Conservation (phyloP, 2,329 filamentous ascomycete species). For the Chaetothyriales sp. region DNA sequence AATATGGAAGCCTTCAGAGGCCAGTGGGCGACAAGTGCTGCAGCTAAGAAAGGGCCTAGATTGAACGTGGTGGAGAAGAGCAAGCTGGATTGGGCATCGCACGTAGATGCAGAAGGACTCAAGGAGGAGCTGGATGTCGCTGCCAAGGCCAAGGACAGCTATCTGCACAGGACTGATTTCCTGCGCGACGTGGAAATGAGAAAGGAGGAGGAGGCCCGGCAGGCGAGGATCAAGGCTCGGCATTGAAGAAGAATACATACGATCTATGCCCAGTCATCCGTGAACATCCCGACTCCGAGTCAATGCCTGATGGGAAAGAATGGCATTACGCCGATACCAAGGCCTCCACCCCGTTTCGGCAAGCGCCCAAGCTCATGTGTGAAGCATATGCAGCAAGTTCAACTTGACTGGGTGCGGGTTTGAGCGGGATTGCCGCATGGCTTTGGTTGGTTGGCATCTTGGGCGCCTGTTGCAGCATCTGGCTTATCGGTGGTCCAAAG, state of each 20-base stretch:
- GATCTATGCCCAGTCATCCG: neutral
- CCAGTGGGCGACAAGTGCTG: constrained; percentile 13
- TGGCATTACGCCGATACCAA: neutral
- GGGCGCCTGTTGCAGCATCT: neutral
- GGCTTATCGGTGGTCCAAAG: neutral
- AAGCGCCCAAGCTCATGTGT: neutral
- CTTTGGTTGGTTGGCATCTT: neutral
- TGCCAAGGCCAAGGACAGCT: constrained; percentile 47
- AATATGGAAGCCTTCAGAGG: constrained; percentile 21
- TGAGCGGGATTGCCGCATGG: neutral
- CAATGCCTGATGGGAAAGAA: neutral
- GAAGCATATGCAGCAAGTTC: neutral
- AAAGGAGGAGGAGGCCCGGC: constrained; percentile 40
- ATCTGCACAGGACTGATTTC: constrained; percentile 48
- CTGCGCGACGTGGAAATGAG: constrained; percentile 42
- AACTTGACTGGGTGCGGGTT: neutral
- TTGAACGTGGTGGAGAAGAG: constrained; percentile 54
- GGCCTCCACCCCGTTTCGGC: too few relatives aligned
- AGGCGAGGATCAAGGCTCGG: constrained; percentile 27
- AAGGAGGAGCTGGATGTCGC: constrained; percentile 46
- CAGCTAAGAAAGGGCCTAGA: constrained; percentile 34
- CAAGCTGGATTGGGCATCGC: constrained; percentile 49
- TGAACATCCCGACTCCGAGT: neutral
- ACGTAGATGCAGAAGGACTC: constrained; percentile 46
- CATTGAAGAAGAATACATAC: neutral